A percentile compares a stretch with the other conserved stretches of the same genome.
Conservation (phyloP, 306 rosid species). For the Casuarina glauca region DNA sequence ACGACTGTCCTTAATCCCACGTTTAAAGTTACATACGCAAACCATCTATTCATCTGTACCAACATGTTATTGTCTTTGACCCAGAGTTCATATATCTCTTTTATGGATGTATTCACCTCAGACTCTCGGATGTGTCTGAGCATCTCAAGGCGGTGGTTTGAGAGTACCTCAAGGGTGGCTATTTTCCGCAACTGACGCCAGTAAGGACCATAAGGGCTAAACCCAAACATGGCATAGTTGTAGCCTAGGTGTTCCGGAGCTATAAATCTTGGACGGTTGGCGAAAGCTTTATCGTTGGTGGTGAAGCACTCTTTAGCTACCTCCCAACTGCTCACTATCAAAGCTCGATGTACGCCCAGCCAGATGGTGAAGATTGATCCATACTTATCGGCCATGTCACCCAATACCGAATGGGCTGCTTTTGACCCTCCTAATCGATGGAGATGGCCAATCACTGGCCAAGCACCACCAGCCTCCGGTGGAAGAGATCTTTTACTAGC, state of each 20-base stretch:
- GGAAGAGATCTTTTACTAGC: slow-evolving; percentile 11
- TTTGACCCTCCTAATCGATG: slow-evolving; percentile 24
- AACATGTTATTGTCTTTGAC: background rate
- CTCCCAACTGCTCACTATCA: slow-evolving; percentile 29
- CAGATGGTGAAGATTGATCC: slow-evolving; percentile 32
- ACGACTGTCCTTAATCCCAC: slow-evolving; percentile 20
- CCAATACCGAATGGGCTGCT: slow-evolving; percentile 10
- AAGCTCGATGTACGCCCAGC: slow-evolving; percentile 20
- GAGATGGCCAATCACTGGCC: slow-evolving; percentile 50
- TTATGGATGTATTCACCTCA: slow-evolving; percentile 19
- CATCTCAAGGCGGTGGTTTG: slow-evolving; percentile 16
- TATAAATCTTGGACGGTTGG: slow-evolving; percentile 27
- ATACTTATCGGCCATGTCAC: slow-evolving; percentile 26
- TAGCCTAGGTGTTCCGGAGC: slow-evolving; percentile 32
- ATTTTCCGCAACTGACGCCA: slow-evolving; percentile 47
- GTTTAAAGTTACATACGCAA: slow-evolving; percentile 21
- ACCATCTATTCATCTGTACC: slow-evolving; percentile 40
- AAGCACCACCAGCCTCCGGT: slow-evolving; percentile 32
- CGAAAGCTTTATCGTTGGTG: slow-evolving; percentile 18
- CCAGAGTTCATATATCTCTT: slow-evolving; percentile 8
- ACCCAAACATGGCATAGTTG: slow-evolving; percentile 26
- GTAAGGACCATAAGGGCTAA: slow-evolving; percentile 31
- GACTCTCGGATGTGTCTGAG: slow-evolving; percentile 15
- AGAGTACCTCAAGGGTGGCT: slow-evolving; percentile 26
- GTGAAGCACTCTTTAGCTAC: slow-evolving; percentile 35